phyloP scores from a whole-genome alignment of 1,284 basidiomycete species.

The Anthracocystis panici-leucophaei region DNA sequence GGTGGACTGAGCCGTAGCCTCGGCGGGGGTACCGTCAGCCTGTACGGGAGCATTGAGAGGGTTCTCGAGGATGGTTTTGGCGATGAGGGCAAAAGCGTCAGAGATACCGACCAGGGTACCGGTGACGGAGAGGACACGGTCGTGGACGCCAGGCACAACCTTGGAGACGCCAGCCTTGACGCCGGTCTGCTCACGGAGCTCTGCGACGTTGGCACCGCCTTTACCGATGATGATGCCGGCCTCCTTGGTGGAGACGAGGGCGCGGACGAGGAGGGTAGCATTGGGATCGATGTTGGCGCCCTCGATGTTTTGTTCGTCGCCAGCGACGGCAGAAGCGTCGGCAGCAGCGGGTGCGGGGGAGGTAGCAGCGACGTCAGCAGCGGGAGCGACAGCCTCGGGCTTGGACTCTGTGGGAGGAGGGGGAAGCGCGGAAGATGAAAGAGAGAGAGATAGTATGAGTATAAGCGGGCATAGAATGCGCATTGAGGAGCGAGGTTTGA shows the following conservation, averaged over 20 bases:
- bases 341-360: conserved; percentile 15
- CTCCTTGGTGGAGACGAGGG: conserved; percentile 67
- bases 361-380: conserved; percentile 17
- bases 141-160: conserved; percentile 95
- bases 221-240: conserved; percentile 76
- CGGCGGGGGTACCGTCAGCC: conserved; percentile 76
- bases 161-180: conserved; percentile 99
- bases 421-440: background rate
- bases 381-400: conserved; percentile 34
- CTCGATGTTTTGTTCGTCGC: conserved; percentile 33
- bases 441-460: background rate
- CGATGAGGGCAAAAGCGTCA: conserved; percentile 96
- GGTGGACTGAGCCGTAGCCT: conserved; percentile 79
- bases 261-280: conserved; percentile 57
- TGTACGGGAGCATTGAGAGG: conserved; percentile 48
- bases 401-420: conserved; percentile 24
- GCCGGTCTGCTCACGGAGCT: conserved; percentile 91
- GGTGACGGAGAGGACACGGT: conserved; percentile 93
- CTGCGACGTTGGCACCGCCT: conserved; percentile 95
- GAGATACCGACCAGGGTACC: conserved; percentile 91
- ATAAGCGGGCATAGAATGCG: background rate
- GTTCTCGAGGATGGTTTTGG: conserved; percentile 82
- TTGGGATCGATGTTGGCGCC: conserved; percentile 48
- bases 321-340: conserved; percentile 23
- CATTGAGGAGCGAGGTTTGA: background rate